Evolutionary conservation across 2,329 filamentous ascomycete species (phyloP), one percentile per base, ranked within the genome.

Genomic region (Neopestalotiopsis clavispora): DNA sequence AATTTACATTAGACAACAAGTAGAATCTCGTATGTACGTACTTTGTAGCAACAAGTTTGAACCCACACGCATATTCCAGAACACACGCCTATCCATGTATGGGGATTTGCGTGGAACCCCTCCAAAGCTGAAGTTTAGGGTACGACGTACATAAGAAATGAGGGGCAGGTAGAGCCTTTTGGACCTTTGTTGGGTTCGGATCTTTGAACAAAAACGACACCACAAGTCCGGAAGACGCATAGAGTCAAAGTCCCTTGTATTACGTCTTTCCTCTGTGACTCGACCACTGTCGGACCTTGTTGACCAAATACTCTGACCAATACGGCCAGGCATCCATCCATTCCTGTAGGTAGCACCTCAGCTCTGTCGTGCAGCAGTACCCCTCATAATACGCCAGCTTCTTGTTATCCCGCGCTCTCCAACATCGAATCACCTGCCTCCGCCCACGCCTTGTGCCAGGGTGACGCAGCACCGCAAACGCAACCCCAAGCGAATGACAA

Each of bases 391-490:
- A 20, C 17, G 30, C 63, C 34, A 34, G 13, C 42, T 57, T 49
- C 10, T 42, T 38, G 40, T 34, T 62, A 62, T 66, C 63, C 63
- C 63, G 63, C 63, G 63, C 30, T 20, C 13, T n/a, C 30, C 62
- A n/a, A 23, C 63, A 17, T 57, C 63, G 49, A 56, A 66, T 57
- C 63, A 57, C 49, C 40, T 32, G 4, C 14, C 23, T 28, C 49
- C 45, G 30, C 63, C 63, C 63, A 38, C 63, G 63, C 45, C 40
- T 66, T 66, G 49, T 57, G 14, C 49, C 49, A 58, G 49, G 62
- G 63, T 66, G 17, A 34, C 63, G 28, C 49, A 34, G 23, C 63
- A 28, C 23, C 23, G 23, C 23, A 28, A 28, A 28, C 23, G 23
- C 23, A 6, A 38, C 34, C 34, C 28, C 17, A 49, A 34, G 32